These are phyloP conservation scores for Ceratonia siliqua DNA, from an alignment of 306 rosid species.

Conservation along the genomic window DNA sequence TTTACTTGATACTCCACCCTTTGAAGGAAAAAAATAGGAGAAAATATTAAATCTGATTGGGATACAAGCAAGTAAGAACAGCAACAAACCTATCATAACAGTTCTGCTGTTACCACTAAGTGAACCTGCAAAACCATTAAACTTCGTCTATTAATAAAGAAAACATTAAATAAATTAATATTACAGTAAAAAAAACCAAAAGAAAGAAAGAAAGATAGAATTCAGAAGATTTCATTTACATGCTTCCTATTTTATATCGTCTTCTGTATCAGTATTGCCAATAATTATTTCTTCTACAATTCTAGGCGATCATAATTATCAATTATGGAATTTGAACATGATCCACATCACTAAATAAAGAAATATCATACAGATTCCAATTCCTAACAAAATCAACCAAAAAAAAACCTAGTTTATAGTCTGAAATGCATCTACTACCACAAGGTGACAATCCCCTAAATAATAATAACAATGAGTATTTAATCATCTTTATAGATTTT, in stretches of 20 bases:
- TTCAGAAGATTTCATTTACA: slow-evolving; percentile 1
- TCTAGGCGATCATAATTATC: background rate
- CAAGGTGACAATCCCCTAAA: too few species aligned
- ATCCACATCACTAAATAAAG: slow-evolving; percentile 2
- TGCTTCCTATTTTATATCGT: slow-evolving; percentile 16
- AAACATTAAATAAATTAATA: background rate
- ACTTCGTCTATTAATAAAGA: slow-evolving; percentile 22
- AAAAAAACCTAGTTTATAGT: background rate
- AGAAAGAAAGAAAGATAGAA: slow-evolving; percentile 5
- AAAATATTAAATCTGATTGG: background rate
- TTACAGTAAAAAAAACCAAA: background rate
- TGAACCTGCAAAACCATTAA: slow-evolving; percentile 77
- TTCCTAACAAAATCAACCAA: background rate
- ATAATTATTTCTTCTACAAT: slow-evolving; percentile 14
- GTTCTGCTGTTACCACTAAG: slow-evolving; percentile 99
- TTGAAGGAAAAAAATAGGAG: background rate
- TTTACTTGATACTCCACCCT: background rate
- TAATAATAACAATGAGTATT: background rate
- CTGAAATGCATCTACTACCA: background rate
- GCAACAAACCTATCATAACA: slow-evolving; percentile 86
- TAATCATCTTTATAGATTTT: background rate
- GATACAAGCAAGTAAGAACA: slow-evolving; percentile 18
- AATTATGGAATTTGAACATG: background rate
- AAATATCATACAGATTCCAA: background rate
- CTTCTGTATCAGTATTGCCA: slow-evolving; percentile 21